Percentiles rank a stretch among this genome's conserved stretches.
Evolutionary conservation across 208 protist genomes (phyloP).

Genomic region (Strigomonas culicis): DNA sequence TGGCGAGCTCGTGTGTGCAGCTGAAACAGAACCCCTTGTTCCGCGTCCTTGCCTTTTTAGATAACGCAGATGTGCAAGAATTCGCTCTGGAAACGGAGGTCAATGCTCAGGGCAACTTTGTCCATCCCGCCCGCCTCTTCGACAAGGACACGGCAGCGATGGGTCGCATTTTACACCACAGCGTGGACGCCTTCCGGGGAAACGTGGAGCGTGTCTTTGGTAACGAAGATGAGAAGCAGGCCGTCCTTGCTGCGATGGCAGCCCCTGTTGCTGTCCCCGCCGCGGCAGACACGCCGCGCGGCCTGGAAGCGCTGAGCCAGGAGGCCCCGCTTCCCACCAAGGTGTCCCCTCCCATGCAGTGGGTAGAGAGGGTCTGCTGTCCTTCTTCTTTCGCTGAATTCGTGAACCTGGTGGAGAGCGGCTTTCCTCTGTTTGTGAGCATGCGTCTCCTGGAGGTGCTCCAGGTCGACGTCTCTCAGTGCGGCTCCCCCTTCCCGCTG

Average conservation of each 20-base stretch:
- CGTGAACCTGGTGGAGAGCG: constrained; percentile 31
- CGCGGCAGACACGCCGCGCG: background rate
- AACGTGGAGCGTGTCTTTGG: constrained; percentile 53
- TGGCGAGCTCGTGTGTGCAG: background rate
- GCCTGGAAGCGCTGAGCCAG: background rate
- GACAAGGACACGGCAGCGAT: constrained; percentile 22
- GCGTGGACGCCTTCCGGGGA: constrained; percentile 35
- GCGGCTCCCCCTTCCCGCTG: constrained; percentile 22
- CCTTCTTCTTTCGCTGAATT: constrained; percentile 52
- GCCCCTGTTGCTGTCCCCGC: constrained; percentile 5
- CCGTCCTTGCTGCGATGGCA: constrained; percentile 37
- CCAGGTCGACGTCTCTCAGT: constrained; percentile 11
- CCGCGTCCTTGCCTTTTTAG: constrained; percentile 77
- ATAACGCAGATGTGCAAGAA: constrained; percentile 65
- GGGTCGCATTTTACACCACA: constrained; percentile 35
- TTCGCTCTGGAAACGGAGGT: constrained; percentile 45
- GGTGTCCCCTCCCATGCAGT: constrained; percentile 13
- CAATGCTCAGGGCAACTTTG: constrained; percentile 36
- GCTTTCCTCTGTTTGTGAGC: constrained; percentile 41
- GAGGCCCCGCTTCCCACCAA: background rate
- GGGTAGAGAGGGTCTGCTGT: constrained; percentile 22
- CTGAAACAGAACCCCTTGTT: constrained; percentile 67
- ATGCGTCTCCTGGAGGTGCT: constrained; percentile 43
- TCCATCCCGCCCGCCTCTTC: constrained; percentile 30
- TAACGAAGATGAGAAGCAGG: constrained; percentile 29